Evolutionary conservation across 2,329 filamentous ascomycete genomes (phyloP).

Genomic region (Aspergillus udagawae): DNA sequence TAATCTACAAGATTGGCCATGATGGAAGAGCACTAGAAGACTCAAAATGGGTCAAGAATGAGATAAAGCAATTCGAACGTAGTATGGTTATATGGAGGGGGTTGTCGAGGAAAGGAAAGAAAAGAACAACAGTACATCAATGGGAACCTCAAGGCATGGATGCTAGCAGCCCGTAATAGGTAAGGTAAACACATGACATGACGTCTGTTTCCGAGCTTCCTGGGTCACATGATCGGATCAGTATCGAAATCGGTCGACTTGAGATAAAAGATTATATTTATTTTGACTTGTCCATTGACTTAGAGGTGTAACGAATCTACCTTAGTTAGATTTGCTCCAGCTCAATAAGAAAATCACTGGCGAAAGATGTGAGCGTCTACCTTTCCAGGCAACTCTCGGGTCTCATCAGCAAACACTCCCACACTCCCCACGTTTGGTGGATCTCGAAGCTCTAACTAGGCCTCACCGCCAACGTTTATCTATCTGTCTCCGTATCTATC

Average conservation of each 20-base stretch:
- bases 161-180: too few species aligned
- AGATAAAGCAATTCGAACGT: conserved; percentile 14
- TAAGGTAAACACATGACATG: neutral
- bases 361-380: neutral
- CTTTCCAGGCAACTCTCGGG: neutral
- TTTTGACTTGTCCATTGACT: neutral
- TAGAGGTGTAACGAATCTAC: neutral
- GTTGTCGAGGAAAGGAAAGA: neutral
- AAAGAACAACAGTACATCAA: neutral
- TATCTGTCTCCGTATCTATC: neutral
- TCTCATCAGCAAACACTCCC: neutral
- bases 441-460: neutral
- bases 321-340: neutral
- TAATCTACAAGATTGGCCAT: neutral
- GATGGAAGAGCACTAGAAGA: neutral
- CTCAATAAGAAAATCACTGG: neutral
- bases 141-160: too few species aligned
- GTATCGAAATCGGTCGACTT: neutral
- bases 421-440: neutral
- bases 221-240: neutral
- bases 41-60: conserved; percentile 3
- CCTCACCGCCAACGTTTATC: neutral
- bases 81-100: neutral
- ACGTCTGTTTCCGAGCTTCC: neutral
- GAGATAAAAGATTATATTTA: neutral